Base-by-base conservation (phyloP, 202 grass and related monocot genomes). In the Musa balbisiana region DNA sequence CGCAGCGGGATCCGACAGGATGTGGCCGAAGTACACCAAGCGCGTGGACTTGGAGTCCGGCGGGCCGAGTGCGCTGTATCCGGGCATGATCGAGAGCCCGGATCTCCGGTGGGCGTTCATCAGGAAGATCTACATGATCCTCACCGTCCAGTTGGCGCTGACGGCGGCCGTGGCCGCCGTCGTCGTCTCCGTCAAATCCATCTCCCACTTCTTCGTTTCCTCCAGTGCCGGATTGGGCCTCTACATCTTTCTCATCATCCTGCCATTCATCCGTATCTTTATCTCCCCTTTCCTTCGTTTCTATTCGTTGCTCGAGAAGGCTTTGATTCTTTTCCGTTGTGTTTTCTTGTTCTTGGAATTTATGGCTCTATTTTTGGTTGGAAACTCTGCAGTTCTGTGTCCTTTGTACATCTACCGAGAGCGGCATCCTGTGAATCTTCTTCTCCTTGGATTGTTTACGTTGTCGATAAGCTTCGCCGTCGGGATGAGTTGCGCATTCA, bases 401-500 rank as follows among this genome's bases (percentile, higher is more conserved):
- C 92, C 90, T n/a, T 79, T 92, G 67, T 80, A 58, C 15, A 87
- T 87, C 75, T 96, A 96, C 66, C 84, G 90, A 71, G 87, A 92
- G 80, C 87, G 82, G 82, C 92, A 96, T 83, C 89, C 92, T 24
- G 74, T 96, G 54, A 96, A 96, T 71, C 80, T 92, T 17, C 55
- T 92, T 43, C 84, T 92, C 52, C 85, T 96, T 17, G 89, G 83
- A 53, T 16, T 96, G 76, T 96, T 92, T 80, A 96, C 92, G 0
- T 66, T 87, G 43, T 67, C 89, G 64, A 92, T 88, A 71, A 96
- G 90, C 79, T 92, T 96, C 17, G 89, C 84, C 10, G 89, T 96
- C 55, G 92, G 92, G n/a, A 87, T 96, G 87, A 85, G 87, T 0
- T 92, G 92, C 79, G 89, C 90, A 53, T 96, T 90, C 87, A 92